phyloP scores from a whole-genome alignment of 768 basidiomycete genomes.

The Trametes elegans region DNA sequence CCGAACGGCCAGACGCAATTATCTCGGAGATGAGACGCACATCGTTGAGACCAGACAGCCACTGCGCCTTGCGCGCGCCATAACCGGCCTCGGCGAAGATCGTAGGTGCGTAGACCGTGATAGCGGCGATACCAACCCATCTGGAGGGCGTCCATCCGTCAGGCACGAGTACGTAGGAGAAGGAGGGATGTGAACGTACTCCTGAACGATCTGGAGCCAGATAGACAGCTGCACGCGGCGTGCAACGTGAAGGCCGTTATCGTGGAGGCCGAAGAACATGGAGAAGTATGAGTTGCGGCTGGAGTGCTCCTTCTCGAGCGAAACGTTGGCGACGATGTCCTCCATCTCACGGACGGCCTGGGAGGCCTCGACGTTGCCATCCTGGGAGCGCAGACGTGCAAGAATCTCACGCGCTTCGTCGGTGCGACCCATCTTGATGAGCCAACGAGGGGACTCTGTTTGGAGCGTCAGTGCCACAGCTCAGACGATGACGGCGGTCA shows the following conservation, averaged over 20 bases:
- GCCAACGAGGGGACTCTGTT: slow-evolving; percentile 32
- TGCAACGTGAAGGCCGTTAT: slow-evolving; percentile 40
- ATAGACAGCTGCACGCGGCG: slow-evolving; percentile 42
- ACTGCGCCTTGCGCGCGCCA: slow-evolving; percentile 40
- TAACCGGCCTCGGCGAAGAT: slow-evolving; percentile 46
- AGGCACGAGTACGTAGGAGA: neutral
- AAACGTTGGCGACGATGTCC: slow-evolving; percentile 38
- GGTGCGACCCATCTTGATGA: slow-evolving; percentile 38
- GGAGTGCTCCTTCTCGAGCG: slow-evolving; percentile 39
- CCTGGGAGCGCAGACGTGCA: slow-evolving; percentile 33
- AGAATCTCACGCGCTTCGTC: slow-evolving; percentile 39
- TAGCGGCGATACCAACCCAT: slow-evolving; percentile 46
- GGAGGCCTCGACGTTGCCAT: slow-evolving; percentile 24
- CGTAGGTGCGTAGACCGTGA: slow-evolving; percentile 45
- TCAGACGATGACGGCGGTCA: slow-evolving; percentile 19
- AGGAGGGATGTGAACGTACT: slow-evolving; percentile 26
- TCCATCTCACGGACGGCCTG: slow-evolving; percentile 35
- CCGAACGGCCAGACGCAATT: neutral
- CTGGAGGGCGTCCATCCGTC: slow-evolving; percentile 15
- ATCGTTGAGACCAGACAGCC: slow-evolving; percentile 45
- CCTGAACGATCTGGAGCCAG: slow-evolving; percentile 46
- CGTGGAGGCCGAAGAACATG: slow-evolving; percentile 42
- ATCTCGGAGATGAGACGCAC: slow-evolving; percentile 22
- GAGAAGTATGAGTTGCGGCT: slow-evolving; percentile 42
- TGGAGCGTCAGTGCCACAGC: neutral